Base-by-base conservation (phyloP, 805 yeast genomes). In the Candida piceae region DNA sequence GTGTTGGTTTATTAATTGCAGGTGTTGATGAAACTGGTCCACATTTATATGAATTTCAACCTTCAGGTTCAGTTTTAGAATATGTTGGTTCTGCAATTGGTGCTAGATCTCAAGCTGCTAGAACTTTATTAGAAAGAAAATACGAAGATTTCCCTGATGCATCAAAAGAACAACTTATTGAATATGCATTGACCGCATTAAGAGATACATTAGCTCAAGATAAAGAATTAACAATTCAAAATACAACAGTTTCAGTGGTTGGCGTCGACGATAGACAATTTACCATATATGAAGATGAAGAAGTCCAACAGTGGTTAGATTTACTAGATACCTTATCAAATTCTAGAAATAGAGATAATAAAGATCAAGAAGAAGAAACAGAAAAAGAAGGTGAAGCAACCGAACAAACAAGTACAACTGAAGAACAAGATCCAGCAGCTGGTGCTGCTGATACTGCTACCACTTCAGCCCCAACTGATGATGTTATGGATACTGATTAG, bases 51-150 rank as follows among this genome's bases (percentile, higher is more conserved):
- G 99, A 93, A 67, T 93, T 93, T 64, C 90, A 85, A 58, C 98
- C 99, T 13, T 82, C 95, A 7, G 99, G 99, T 2, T 80, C 90
- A 18, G 93, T 84, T 16, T 69, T 88, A 52, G 97, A 93, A 62
- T 84, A 89, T 58, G 77, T 74, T 50, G 97, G 96, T 24, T 80
- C 96, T 10, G 95, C 98, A 25, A 87, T 93, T 55, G 99, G 99
- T 32, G 97, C 99, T 8, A 77, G 99, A 58, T 90, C 97, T 2
- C 99, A 93, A 65, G 97, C 97, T 34, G 97, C 96, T 12, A 79
- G 95, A 67, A 93, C 99, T 2, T 93, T 87, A 52, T 67, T 93
- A 57, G 99, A 93, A 64, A 80, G 96, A 57, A 81, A 82, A 49
- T 71, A 80, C 56, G 87, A 84, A 25, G 67, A 69, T 21, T 84